Percentiles rank a stretch among this genome's conserved stretches.
These are phyloP conservation scores for Cydonia oblonga DNA, from an alignment of 331 rosid genomes.

Conservation along the genomic window DNA sequence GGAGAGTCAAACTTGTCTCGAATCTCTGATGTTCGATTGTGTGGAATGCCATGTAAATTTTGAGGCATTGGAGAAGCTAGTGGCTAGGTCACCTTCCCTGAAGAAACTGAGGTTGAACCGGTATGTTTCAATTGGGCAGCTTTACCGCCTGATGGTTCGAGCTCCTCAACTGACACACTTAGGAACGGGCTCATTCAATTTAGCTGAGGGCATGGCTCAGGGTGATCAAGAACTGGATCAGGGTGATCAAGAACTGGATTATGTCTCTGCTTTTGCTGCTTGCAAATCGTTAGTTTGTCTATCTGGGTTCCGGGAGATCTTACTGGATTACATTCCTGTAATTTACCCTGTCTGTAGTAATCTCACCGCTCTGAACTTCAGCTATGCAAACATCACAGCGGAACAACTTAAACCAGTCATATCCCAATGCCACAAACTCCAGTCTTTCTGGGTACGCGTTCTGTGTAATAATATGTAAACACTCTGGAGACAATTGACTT, in stretches of 20 bases:
- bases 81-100: constrained; percentile 66
- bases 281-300: constrained; percentile 71
- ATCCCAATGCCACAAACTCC: constrained; percentile 56
- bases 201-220: constrained; percentile 25
- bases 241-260: constrained; percentile 55
- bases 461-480: neutral
- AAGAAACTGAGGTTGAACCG: constrained; percentile 65
- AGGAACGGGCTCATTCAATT: constrained; percentile 58
- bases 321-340: constrained; percentile 42
- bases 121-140: constrained; percentile 44
- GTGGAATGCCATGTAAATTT: constrained; percentile 47
- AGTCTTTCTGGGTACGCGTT: constrained; percentile 58
- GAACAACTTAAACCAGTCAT: constrained; percentile 59
- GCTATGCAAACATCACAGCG: constrained; percentile 58
- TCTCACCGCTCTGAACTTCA: constrained; percentile 68
- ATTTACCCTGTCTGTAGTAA: constrained; percentile 63
- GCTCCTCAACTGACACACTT: constrained; percentile 75
- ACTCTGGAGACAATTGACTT: neutral
- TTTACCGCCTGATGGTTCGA: constrained; percentile 41
- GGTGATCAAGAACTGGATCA: constrained; percentile 45
- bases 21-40: constrained; percentile 70
- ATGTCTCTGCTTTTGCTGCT: constrained; percentile 43
- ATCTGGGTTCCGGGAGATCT: constrained; percentile 71
- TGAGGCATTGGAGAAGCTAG: constrained; percentile 74
- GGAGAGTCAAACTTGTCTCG: constrained; percentile 47